Base-by-base conservation (phyloP, 106 monocot genomes). In the Amphibolis antarctica region DNA sequence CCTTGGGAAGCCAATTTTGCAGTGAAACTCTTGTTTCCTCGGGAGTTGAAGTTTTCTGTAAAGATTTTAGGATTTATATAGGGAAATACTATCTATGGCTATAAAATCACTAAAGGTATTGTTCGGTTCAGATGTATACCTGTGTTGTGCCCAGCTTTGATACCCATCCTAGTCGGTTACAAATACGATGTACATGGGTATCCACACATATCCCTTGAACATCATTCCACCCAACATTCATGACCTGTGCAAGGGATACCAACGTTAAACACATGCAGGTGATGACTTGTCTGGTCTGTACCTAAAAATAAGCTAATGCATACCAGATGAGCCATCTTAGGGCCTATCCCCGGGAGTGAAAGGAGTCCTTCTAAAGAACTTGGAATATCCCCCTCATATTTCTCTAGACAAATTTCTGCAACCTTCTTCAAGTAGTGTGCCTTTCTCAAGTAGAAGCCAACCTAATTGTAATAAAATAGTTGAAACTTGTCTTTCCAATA, bases 201-300 rank as follows among this genome's bases (percentile, higher is more conserved):
- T 98, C 98, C 13, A 98, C 98, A 79, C 98, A 98, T 59, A 98
- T 98, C n/a, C 98, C 98, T 76, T 90, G 82, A 74, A 90, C 86
- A 75, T 90, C 67, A 61, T 85, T 77, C 96, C 98, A 98, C 63
- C 79, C 90, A 62, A 87, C 60, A 70, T 80, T 81, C 96, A 98
- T 87, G 36, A 98, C 84, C 96, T 98, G 45, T 23, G 24, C 4
- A 57, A 57, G 56, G 17, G 36, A 69, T 66, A 47, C 1, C 1
- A 9, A 65, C 18, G 12, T 20, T 11, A 55, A 5, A 23, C n/a
- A 21, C 10, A 19, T 60, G 9, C 15, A 24, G 4, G 9, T 1
- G 60, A 14, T 60, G 7, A 36, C 7, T 36, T 36, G 2, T 7
- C 36, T 11, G 12, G 26, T 15, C 15, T n/a, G 28, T 63, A 27